Conservation (phyloP, 2,329 filamentous ascomycete species). For the Sarocladiaceae sp. region DNA sequence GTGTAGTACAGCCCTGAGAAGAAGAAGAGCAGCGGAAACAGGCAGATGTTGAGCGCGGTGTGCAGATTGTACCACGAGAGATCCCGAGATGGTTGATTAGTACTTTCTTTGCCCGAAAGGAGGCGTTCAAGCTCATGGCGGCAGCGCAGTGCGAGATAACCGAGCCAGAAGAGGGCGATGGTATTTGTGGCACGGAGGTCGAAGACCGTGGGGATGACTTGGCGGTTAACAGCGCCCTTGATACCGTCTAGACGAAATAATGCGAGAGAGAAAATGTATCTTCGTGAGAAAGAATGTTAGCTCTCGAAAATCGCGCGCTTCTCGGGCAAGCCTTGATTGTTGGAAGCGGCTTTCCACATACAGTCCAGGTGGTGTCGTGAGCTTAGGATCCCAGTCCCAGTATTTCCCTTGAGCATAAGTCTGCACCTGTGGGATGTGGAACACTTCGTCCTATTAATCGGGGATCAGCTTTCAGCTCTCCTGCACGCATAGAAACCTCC, state of each 20-base stretch:
- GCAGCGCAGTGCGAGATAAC: constrained; percentile 41
- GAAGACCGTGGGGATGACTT: constrained; percentile 13
- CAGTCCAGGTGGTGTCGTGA: constrained; percentile 91
- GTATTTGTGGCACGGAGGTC: constrained; percentile 44
- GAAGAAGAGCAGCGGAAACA: constrained; percentile 92
- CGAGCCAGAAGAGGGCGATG: constrained; percentile 31
- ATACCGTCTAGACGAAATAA: constrained; percentile 18
- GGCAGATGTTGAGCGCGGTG: constrained; percentile 68
- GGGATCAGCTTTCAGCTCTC: too few species aligned
- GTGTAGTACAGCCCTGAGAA: constrained; percentile 96
- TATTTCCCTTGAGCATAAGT: constrained; percentile 74
- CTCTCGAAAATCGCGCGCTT: background rate
- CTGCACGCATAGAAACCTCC: too few species aligned
- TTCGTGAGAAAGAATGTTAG: constrained; percentile 16
- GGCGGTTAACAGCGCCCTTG: background rate
- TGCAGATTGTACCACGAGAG: constrained; percentile 43
- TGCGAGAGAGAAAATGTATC: constrained; percentile 38
- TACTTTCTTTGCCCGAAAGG: constrained; percentile 16
- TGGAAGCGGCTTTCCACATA: constrained; percentile 32
- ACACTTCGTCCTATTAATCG: constrained; percentile 68
- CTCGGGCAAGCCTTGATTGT: too few species aligned
- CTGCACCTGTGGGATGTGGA: constrained; percentile 87
- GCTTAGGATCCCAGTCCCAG: constrained; percentile 86
- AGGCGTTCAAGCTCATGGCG: constrained; percentile 45
- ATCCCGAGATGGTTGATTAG: constrained; percentile 12